Evolutionary conservation across 1,139 yeast species (phyloP).

Genomic region (Kodamaea ohmeri): DNA sequence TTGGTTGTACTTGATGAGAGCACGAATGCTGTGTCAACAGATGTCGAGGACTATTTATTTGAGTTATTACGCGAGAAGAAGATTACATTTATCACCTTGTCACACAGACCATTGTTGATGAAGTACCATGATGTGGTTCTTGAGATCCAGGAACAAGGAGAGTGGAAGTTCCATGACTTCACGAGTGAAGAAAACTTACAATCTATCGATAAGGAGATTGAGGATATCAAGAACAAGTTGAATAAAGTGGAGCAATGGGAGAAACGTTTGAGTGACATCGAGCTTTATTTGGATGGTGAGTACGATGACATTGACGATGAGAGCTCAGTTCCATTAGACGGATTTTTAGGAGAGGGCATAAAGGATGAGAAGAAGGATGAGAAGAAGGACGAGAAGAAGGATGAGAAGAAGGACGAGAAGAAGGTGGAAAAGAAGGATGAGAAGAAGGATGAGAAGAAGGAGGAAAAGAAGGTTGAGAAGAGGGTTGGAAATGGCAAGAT

Average conservation of each 20-base stretch:
- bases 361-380: neutral
- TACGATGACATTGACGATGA: constrained; percentile 17
- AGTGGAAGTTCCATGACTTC: constrained; percentile 47
- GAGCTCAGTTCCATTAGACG: constrained; percentile 4
- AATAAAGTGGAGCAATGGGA: constrained; percentile 53
- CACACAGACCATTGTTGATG: constrained; percentile 82
- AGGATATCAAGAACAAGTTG: constrained; percentile 54
- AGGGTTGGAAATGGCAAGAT: neutral
- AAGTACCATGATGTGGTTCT: constrained; percentile 79
- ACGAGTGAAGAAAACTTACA: constrained; percentile 60
- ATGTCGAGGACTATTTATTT: constrained; percentile 85
- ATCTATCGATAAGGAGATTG: constrained; percentile 65
- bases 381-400: neutral
- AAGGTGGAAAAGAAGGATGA: neutral
- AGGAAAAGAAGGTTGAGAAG: constrained; percentile 1
- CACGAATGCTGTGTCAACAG: constrained; percentile 88
- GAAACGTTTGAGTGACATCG: constrained; percentile 44
- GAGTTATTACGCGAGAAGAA: constrained; percentile 68
- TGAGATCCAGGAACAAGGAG: constrained; percentile 57
- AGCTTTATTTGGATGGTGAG: constrained; percentile 42
- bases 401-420: neutral
- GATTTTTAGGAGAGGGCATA: neutral
- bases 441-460: neutral
- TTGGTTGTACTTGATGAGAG: constrained; percentile 90
- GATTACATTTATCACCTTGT: constrained; percentile 78